Conservation (phyloP, 73 alveolate genomes). For the Symbiodinium pilosum region DNA sequence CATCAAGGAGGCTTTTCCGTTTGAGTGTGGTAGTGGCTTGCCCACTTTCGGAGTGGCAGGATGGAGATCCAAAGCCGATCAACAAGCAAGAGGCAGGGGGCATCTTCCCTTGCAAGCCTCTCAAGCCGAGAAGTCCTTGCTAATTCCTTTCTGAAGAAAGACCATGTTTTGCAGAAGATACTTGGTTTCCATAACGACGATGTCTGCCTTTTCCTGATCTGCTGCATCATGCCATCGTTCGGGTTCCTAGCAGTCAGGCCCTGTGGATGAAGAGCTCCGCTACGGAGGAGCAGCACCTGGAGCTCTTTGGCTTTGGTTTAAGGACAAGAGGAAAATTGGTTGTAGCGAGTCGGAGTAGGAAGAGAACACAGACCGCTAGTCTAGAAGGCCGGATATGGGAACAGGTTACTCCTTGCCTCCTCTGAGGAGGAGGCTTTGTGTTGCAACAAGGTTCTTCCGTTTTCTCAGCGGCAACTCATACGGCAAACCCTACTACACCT, state of each 20-base stretch:
- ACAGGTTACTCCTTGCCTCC: too few relatives aligned
- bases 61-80: conserved; percentile 91
- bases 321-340: too few relatives aligned
- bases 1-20: conserved; percentile 12
- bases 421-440: too few relatives aligned
- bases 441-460: conserved; percentile 78
- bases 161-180: too few relatives aligned
- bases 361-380: too few relatives aligned
- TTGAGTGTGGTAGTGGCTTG: background rate
- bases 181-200: too few relatives aligned
- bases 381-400: too few relatives aligned
- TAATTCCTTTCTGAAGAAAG: too few relatives aligned
- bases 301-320: conserved; percentile 35
- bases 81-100: conserved; percentile 83
- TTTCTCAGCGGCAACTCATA: conserved; percentile 86
- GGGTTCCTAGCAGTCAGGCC: conserved; percentile 96
- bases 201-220: too few relatives aligned
- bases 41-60: conserved; percentile 26
- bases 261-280: conserved; percentile 98
- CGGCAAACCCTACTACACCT: conserved; percentile 95
- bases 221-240: background rate
- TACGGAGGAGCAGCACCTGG: conserved; percentile 98
- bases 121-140: too few relatives aligned
- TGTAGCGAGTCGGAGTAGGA: too few relatives aligned
- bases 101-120: too few relatives aligned